These are phyloP conservation scores for Boletus insuetus DNA, from an alignment of 768 basidiomycete species.

Conservation along the genomic window DNA sequence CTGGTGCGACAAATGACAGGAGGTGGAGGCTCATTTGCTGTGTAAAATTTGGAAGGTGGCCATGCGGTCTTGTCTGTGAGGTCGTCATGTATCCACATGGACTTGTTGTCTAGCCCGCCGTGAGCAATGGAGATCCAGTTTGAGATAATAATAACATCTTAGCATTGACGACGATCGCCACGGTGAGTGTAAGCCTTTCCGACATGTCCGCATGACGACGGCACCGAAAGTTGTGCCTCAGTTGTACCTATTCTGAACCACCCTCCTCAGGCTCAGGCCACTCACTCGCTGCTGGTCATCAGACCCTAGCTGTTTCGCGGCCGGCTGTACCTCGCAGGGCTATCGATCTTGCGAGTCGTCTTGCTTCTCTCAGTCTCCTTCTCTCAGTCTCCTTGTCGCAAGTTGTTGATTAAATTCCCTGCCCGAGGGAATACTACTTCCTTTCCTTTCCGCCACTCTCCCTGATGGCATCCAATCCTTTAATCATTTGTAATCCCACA, in stretches of 20 bases:
- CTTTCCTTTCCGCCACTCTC: slow-evolving; percentile 15
- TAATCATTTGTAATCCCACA: slow-evolving; percentile 8
- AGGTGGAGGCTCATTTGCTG: slow-evolving; percentile 28
- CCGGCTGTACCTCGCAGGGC: background rate
- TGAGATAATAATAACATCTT: slow-evolving; percentile 2
- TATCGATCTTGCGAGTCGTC: background rate
- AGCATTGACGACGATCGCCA: background rate
- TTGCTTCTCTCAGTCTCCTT: background rate
- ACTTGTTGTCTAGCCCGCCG: background rate
- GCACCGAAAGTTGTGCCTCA: background rate
- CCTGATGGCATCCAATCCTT: slow-evolving; percentile 17
- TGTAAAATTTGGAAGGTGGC: slow-evolving; percentile 13
- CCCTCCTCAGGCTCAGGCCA: background rate
- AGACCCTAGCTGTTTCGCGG: slow-evolving; percentile 5
- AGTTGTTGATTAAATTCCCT: background rate
- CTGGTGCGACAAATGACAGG: slow-evolving; percentile 80
- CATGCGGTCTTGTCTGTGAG: background rate
- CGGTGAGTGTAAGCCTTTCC: background rate
- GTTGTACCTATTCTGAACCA: background rate
- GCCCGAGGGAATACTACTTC: slow-evolving; percentile 7
- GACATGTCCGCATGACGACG: slow-evolving; percentile 12
- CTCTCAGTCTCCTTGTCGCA: background rate
- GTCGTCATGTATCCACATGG: slow-evolving; percentile 21
- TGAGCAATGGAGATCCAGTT: slow-evolving; percentile 10
- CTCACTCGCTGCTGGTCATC: slow-evolving; percentile 7